Evolutionary conservation across 2,329 filamentous ascomycete genomes (phyloP).

Genomic region (Claviceps sp.): DNA sequence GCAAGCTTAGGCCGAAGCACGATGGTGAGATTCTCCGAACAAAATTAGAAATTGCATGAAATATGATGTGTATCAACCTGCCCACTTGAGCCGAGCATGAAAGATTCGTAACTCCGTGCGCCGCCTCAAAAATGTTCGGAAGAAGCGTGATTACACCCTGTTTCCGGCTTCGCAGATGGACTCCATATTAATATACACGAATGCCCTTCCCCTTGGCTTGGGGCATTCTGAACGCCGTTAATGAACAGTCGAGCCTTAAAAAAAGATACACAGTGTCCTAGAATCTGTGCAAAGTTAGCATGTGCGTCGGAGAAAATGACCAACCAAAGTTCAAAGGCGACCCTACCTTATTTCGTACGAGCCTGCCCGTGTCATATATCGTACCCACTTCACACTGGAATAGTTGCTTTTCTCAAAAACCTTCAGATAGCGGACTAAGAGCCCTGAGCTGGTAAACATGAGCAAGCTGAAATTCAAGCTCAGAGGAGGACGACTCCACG

Average conservation of each 20-base stretch:
- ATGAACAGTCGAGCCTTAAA: background rate
- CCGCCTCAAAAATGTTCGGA: background rate
- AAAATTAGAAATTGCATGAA: background rate
- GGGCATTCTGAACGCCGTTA: slow-evolving; percentile 3
- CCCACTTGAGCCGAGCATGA: background rate
- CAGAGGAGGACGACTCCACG: slow-evolving; percentile 86
- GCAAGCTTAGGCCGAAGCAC: background rate
- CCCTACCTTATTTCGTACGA: slow-evolving; percentile 87
- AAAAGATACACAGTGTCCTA: slow-evolving; percentile 11
- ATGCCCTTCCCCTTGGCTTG: background rate
- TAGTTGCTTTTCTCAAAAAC: slow-evolving; percentile 99
- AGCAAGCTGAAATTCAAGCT: slow-evolving; percentile 85
- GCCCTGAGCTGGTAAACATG: slow-evolving; percentile 94
- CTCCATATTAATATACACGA: background rate
- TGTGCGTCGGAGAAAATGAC: background rate
- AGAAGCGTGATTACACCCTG: background rate
- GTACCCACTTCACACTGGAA: slow-evolving; percentile 96
- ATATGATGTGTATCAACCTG: background rate
- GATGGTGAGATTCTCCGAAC: background rate
- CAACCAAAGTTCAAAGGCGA: too few species aligned
- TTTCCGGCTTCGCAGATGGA: background rate
- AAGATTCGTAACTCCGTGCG: background rate
- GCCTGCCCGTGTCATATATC: slow-evolving; percentile 96
- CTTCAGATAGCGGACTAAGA: slow-evolving; percentile 89
- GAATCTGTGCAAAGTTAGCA: slow-evolving; percentile 18